A percentile compares a stretch with the other conserved stretches of the same genome.
Conservation (phyloP, 306 rosid genomes). For the Pyrus betulifolia region DNA sequence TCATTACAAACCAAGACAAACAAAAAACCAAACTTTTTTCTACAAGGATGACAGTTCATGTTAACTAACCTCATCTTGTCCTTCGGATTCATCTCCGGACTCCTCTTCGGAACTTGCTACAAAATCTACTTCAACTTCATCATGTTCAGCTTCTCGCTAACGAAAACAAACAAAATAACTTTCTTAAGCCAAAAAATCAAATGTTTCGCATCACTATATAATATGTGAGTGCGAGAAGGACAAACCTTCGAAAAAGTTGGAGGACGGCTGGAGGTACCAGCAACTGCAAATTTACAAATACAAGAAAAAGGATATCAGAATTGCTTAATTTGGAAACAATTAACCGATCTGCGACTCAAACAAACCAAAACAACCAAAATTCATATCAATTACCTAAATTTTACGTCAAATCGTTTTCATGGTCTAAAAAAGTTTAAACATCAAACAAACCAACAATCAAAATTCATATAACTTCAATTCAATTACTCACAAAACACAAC, state of each 20-base stretch:
- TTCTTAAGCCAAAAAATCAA: conserved; percentile 5
- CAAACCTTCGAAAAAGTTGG: conserved; percentile 61
- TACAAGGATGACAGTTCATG: neutral
- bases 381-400: too few relatives aligned
- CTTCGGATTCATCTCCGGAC: conserved; percentile 54
- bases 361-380: neutral
- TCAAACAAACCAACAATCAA: neutral
- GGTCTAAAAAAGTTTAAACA: neutral
- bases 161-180: conserved; percentile 17
- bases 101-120: conserved; percentile 52
- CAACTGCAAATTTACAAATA: conserved; percentile 43
- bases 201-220: neutral
- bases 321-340: too few relatives aligned
- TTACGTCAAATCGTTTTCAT: neutral
- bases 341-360: neutral
- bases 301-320: neutral
- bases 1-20: neutral
- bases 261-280: conserved; percentile 78
- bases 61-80: conserved; percentile 8
- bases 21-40: neutral
- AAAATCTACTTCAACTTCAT: conserved; percentile 37
- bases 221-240: neutral
- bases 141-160: conserved; percentile 62
- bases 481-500: neutral
- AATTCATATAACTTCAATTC: neutral